A percentile compares a stretch with the other conserved stretches of the same genome.
These are phyloP conservation scores for Verticillium klebahnii DNA, from an alignment of 2,329 filamentous ascomycete species.

Conservation along the genomic window DNA sequence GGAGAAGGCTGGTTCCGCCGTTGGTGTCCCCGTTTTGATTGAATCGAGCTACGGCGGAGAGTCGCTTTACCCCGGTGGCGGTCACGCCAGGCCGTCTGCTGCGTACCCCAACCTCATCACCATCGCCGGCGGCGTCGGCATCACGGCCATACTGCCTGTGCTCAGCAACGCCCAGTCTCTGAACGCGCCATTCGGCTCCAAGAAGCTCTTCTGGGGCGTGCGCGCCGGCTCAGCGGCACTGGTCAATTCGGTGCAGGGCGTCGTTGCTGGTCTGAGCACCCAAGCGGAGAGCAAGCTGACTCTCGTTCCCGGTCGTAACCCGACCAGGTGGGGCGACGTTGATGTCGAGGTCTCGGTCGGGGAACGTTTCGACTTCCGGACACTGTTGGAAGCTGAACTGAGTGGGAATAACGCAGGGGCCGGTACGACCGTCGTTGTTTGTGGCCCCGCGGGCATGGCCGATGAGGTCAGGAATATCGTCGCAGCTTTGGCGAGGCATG, in stretches of 20 bases:
- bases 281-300: background rate
- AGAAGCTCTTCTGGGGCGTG: conserved; percentile 24
- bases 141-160: conserved; percentile 21
- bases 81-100: background rate
- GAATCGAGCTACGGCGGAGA: conserved; percentile 23
- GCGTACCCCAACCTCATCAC: conserved; percentile 17
- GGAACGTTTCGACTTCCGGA: conserved; percentile 19
- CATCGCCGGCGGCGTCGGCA: conserved; percentile 25
- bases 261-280: conserved; percentile 9
- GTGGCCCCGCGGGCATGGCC: conserved; percentile 22
- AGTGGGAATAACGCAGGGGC: conserved; percentile 3
- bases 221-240: conserved; percentile 13
- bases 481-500: conserved; percentile 19
- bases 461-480: conserved; percentile 22
- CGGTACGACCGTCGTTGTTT: conserved; percentile 23
- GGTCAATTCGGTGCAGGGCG: conserved; percentile 18
- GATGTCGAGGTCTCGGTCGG: conserved; percentile 23
- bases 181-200: conserved; percentile 15
- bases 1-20: conserved; percentile 7
- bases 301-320: background rate
- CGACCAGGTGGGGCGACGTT: conserved; percentile 18
- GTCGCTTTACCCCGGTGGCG: conserved; percentile 4
- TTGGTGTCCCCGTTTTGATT: conserved; percentile 19
- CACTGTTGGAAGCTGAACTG: conserved; percentile 19
- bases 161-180: conserved; percentile 16